Base-by-base conservation (phyloP, 257 asterid genomes). In the Solanum clarkiae region DNA sequence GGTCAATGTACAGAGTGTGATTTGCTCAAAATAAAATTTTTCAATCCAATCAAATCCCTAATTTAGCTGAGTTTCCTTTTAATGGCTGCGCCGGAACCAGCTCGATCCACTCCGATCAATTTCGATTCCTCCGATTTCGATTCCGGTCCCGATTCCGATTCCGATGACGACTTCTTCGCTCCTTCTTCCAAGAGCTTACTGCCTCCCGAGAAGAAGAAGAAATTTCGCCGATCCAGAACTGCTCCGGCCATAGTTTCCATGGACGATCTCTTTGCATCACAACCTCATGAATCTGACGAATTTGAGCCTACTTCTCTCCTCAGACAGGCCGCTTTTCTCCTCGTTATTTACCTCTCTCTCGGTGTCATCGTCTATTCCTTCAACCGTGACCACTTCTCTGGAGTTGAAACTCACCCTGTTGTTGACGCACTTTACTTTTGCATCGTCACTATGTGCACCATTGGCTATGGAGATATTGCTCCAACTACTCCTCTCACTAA, bases 401-500 rank as follows among this genome's bases (percentile, higher is more conserved):
- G 90, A 56, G 56, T 77, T 20, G 92, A 92, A 56, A 94, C 98
- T 3, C 95, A 92, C 79, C 92, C 96, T 4, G 93, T 91, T 14
- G 97, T 94, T 45, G 98, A 94, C 87, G 98, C 96, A 44, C 86
- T 94, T 47, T 94, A 94, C 81, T 94, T 94, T 71, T 93, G 97
- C 85, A 92, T 94, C 84, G 98, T 94, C 74, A 94, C 98, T 42
- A 93, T 94, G 98, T 93, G 98, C 85, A 94, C 98, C 3, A 94
- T 94, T 75, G 98, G 98, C 5, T 94, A 94, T 22, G 98, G 98
- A 7, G 98, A 94, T 84, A 94, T 94, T 87, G 90, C 95, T 12
- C 98, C 98, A 9, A 87, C 81, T 66, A 92, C 92, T 81, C 71
- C 91, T 11, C 87, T 90, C 1, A 87, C 97, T 0, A 94, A 94